Evolutionary conservation across 2,329 filamentous ascomycete species (phyloP), one percentile per base, ranked within the genome.

Genomic region (Fusarium drepaniforme): DNA sequence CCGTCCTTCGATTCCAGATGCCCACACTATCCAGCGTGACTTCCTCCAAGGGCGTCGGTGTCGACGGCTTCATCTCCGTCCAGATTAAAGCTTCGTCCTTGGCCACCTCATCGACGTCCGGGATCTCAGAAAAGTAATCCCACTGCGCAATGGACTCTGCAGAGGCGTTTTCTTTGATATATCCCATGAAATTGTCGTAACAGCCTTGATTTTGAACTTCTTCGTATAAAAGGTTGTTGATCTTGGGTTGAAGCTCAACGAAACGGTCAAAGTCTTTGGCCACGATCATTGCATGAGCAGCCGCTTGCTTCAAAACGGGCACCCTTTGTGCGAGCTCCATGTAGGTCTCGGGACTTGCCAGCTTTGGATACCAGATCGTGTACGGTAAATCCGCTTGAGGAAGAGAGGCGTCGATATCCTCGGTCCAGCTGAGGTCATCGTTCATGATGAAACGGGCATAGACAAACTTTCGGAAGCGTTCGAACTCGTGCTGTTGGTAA

Each of bases 391-490:
- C 16, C 1, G 38, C 16, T 28, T 59, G 33, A 3, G 11, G 30
- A 1, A 56, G 9, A 30, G 30, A 5, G 2, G 4, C 6, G 6
- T 53, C 12, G 28, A 53, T 33, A 28, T 30, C 15, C 0, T 23
- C 8, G 3, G 51, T 4, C 61, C 61, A 68, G 4, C 8, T 25
- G 6, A 65, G 61, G 5, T 68, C 51, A 13, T 65, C 40, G 4
- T 65, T 51, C 51, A 68, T 65, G 8, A 68, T 65, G n/a, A 40
- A 68, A 0, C 66, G 66, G 0, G 61, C 61, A 12, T 59, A 33
- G 5, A 42, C 66, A 49, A 65, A 65, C 8, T 59, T 68, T 4
- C 15, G 61, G 4, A 68, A 44, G 1, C 18, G 28, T 4, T 53
- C 49, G 7, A 33, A 30, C 7, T n/a, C 23, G 9, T 61, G 51